Conservation (phyloP, 1,284 basidiomycete species). For the Tilletiaria anomala region DNA sequence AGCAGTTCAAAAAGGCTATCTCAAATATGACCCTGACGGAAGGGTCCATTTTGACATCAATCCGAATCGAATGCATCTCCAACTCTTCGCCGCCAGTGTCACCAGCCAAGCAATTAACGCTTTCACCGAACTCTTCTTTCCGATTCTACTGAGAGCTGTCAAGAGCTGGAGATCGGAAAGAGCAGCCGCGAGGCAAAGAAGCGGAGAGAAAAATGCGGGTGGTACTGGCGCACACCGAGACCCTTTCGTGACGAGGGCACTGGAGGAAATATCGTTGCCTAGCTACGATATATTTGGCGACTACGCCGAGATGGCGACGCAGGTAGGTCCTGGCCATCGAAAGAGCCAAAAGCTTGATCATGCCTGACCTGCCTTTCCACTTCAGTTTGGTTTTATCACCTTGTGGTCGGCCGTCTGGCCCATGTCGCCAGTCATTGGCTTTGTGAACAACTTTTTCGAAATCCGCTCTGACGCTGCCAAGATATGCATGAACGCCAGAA, state of each 20-base stretch:
- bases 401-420: slow-evolving; percentile 61
- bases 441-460: slow-evolving; percentile 73
- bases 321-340: no score
- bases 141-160: slow-evolving; percentile 53
- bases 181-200: slow-evolving; percentile 7
- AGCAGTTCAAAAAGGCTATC: slow-evolving; percentile 21
- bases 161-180: slow-evolving; percentile 9
- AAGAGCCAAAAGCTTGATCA: no score
- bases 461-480: slow-evolving; percentile 88
- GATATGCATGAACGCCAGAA: slow-evolving; percentile 67
- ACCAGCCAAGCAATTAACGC: slow-evolving; percentile 77
- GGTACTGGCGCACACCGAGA: slow-evolving; percentile 19
- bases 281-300: slow-evolving; percentile 55
- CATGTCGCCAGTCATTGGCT: slow-evolving; percentile 49
- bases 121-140: slow-evolving; percentile 69
- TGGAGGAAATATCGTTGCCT: slow-evolving; percentile 63
- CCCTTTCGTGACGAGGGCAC: slow-evolving; percentile 59
- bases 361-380: no score
- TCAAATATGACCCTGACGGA: slow-evolving; percentile 8
- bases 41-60: slow-evolving; percentile 41
- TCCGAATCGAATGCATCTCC: slow-evolving; percentile 59
- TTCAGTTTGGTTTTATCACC: slow-evolving; percentile 44
- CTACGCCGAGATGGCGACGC: slow-evolving; percentile 87
- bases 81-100: slow-evolving; percentile 88
- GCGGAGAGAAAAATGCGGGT: background rate